Conservation (phyloP, 73 alveolate species). For the Urostyla sp. region DNA sequence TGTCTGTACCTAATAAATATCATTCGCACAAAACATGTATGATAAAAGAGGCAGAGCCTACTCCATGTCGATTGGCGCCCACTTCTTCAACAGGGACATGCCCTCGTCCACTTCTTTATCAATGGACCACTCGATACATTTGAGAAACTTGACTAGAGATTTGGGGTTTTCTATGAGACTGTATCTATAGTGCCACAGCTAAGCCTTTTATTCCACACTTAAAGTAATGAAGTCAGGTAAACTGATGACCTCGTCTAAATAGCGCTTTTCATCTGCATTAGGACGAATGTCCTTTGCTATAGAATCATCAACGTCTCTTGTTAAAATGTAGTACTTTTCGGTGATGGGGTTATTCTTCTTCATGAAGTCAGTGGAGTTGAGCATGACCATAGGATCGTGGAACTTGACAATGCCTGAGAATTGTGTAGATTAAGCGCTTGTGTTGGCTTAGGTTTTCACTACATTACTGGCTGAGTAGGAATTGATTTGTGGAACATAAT, state of each 20-base stretch:
- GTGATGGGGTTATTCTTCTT: conserved; percentile 86
- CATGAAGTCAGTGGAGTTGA: conserved; percentile 65
- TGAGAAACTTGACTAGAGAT: conserved; percentile 91
- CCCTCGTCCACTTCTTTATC: conserved; percentile 93
- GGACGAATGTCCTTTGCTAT: conserved; percentile 83
- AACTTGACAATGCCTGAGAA: conserved; percentile 49
- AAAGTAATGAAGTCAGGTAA: conserved; percentile 87
- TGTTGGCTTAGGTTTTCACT: conserved; percentile 1
- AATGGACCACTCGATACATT: conserved; percentile 95
- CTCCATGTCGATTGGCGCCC: conserved; percentile 94
- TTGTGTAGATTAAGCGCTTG: background rate
- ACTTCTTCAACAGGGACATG: conserved; percentile 80
- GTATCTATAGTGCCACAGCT: conserved; percentile 92
- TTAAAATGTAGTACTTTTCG: conserved; percentile 84
- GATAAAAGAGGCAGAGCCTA: conserved; percentile 94
- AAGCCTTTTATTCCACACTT: conserved; percentile 72
- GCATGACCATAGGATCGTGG: conserved; percentile 72
- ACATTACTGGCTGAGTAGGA: background rate
- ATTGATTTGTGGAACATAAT: background rate
- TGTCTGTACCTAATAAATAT: conserved; percentile 59
- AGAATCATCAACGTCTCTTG: conserved; percentile 82
- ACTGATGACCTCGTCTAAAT: conserved; percentile 73
- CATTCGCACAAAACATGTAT: conserved; percentile 79
- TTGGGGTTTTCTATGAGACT: conserved; percentile 86
- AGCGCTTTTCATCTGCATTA: conserved; percentile 74